Evolutionary conservation across 1,284 basidiomycete genomes (phyloP), one percentile per base, ranked within the genome.

Genomic region (Lentinula novae-zelandiae): DNA sequence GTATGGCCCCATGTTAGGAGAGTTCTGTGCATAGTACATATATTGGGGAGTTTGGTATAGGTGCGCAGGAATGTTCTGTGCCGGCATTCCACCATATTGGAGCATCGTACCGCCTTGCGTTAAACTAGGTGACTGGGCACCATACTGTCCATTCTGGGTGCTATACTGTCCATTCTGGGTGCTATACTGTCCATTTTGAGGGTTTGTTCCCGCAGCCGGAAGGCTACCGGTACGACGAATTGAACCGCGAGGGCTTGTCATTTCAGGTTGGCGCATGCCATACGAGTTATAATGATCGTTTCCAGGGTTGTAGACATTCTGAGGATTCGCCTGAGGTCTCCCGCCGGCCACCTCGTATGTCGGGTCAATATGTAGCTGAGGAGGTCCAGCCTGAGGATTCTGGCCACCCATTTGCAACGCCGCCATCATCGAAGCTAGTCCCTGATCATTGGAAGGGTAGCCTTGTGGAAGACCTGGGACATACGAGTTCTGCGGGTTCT

Each of bases 351-450:
- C 71, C 58, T 75, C 76, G 68, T 84, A 91, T 1, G 71, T 69
- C 5, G 88, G 84, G 66, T 92, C 89, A 60, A 89, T 83, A 60
- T 89, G 85, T 42, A 89, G 76, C 67, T 87, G 85, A 52, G 88
- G 82, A 44, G 85, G 89, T n/a, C 85, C 89, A 46, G 87, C 86
- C 68, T 91, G 89, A 13, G 89, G 84, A 65, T 90, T 90, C 72
- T 91, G 89, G 42, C 88, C 89, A 66, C 90, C 90, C 89, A 92
- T 92, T 72, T 92, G 89, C 66, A 93, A 75, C 9, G 90, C 87
- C 39, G 90, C 90, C 90, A 92, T 93, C 89, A 93, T 92, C 15
- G 89, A 90, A 59, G 90, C 90, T 56, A 93, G 75, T 17, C 89
- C 89, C 71, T 92, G 89, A 67, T 92, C 89, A 63, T 86, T 90